Evolutionary conservation across 768 basidiomycete genomes (phyloP), one percentile per base, ranked within the genome.

Genomic region (Dioszegia aurantiaca): DNA sequence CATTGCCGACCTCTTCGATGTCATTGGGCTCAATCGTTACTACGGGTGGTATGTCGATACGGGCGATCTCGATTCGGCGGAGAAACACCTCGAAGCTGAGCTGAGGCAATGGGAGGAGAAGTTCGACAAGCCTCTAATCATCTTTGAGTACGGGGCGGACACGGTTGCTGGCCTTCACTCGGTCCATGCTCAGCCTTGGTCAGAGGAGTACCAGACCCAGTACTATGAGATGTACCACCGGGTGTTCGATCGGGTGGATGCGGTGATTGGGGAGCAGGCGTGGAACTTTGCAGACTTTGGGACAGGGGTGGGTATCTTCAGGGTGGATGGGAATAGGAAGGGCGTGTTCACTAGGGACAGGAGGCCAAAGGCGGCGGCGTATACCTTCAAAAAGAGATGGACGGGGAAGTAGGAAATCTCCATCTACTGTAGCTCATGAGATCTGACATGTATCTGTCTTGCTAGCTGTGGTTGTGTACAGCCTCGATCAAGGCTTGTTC

Each of bases 221-320:
- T 57, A 54, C 27, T 47, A 39, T 36, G 60, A 61, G 14, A 64
- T 64, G 60, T 59, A 60, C 36, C 66, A 67, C 27, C 28, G 63
- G 23, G 63, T 62, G 12, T 66, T 66, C 48, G 65, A 66, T 33
- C 31, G 40, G 53, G 55, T 66, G 9, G 62, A 63, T 11, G 58
- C 62, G 24, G 42, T 66, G 14, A 37, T 48, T 26, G 65, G 65
- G 16, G 65, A 66, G 47, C 65, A 66, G 23, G 63, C 64, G 24
- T 67, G 66, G 66, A 62, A 62, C 55, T 67, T 67, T 64, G 66
- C 66, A 10, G 66, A 67, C 46, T 67, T 67, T 37, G 26, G 26
- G 12, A 67, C 66, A 11, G 55, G 56, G 11, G 48, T 56, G 9
- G 66, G 66, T 14, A 57, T 67, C 37, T 39, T 67, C 41, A 47